These are phyloP conservation scores for Plasmodium malariae DNA, from an alignment of 169 alveolate genomes.

Conservation along the genomic window DNA sequence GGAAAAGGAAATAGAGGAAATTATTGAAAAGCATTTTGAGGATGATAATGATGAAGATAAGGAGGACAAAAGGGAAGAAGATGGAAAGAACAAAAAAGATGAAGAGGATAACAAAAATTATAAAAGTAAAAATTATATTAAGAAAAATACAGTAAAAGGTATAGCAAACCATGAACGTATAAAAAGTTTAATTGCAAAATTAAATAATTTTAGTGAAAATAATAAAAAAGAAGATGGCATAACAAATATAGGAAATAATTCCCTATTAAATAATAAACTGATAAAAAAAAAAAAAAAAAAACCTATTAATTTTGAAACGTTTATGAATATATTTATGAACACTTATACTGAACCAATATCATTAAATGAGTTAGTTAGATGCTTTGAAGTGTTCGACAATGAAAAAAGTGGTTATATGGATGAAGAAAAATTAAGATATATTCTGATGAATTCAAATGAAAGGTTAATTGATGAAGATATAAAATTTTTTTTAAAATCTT, in stretches of 20 bases:
- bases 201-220: constrained; percentile 15
- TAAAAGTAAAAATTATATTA: neutral
- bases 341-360: constrained; percentile 72
- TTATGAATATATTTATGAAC: constrained; percentile 52
- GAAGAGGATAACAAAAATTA: neutral
- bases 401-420: constrained; percentile 70
- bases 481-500: constrained; percentile 46
- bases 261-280: neutral
- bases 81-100: neutral
- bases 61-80: constrained; percentile 13
- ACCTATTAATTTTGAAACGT: constrained; percentile 59
- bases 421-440: constrained; percentile 28
- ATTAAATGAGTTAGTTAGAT: constrained; percentile 33
- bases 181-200: constrained; percentile 38
- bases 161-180: constrained; percentile 23
- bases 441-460: constrained; percentile 52
- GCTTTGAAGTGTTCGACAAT: constrained; percentile 72
- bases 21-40: constrained; percentile 45
- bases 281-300: constrained; percentile 37
- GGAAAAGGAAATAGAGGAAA: constrained; percentile 53
- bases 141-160: constrained; percentile 6
- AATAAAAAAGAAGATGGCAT: neutral
- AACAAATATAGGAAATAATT: neutral
- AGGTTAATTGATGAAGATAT: constrained; percentile 43
- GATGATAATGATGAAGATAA: constrained; percentile 8